Base-by-base conservation (phyloP, 177 flowering plant genomes). In the Vitis hybrid region DNA sequence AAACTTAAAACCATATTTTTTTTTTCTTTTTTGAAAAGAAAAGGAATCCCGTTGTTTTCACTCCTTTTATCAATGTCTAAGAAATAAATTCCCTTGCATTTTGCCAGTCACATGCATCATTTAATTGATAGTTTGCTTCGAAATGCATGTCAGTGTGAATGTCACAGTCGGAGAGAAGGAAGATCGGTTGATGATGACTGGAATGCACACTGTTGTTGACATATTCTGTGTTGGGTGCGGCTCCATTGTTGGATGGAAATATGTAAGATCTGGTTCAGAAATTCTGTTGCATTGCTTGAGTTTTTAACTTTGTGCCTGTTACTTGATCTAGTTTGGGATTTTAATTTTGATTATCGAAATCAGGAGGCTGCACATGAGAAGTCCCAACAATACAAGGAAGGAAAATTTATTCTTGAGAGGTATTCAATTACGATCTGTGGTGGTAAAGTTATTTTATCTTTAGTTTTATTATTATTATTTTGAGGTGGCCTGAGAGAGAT, bases 161-260 rank as follows among this genome's bases (percentile, higher is more conserved):
- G 73, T 88, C 59, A 70, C 75, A 11, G 68, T 67, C 55, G 90
- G 90, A 49, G 78, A 73, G 69, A 70, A 78, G 74, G 92, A 86
- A 73, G 84, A 86, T 13, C 68, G 90, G 48, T 70, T 77, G 82
- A 84, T 88, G 92, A 71, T 80, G 45, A 86, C 89, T 45, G 90
- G 90, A 61, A 3, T 80, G 86, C 92, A 86, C 74, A 82, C 85
- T 20, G 90, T 86, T 66, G 88, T 71, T 68, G 90, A 86, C 70
- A 84, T 84, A 53, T 86, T 79, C 73, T 88, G 92, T 59, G 83
- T 86, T 64, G 73, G 79, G 2, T 88, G 92, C 65, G 88, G 92
- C 53, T 78, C 87, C 22, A 73, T 83, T 55, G 80, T 88, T 34
- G 90, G 92, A 1, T 86, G 90, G 92, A 82, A 77, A 85, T 84